Percentiles rank a stretch among this genome's conserved stretches.
Conservation (phyloP, 2,329 filamentous ascomycete species). For the Aspergillus fumigatiaffinis region DNA sequence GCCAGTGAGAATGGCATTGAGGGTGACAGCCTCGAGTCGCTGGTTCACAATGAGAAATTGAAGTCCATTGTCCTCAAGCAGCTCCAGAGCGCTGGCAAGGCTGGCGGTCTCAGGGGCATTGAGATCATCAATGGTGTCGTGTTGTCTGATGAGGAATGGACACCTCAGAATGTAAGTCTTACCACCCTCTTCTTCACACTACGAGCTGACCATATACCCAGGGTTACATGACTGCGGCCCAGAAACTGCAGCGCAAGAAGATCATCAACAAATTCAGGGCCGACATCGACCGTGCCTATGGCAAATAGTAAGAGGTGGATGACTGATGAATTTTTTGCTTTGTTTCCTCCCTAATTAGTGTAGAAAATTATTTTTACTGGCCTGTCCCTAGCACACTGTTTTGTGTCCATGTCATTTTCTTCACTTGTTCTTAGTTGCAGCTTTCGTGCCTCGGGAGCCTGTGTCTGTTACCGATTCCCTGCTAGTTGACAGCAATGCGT, state of each 20-base stretch:
- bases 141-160: constrained; percentile 45
- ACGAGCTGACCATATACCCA: constrained; percentile 35
- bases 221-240: constrained; percentile 64
- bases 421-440: background rate
- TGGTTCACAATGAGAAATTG: constrained; percentile 53
- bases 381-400: background rate
- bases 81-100: constrained; percentile 34
- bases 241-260: constrained; percentile 68
- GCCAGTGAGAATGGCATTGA: constrained; percentile 57
- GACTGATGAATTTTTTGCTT: background rate
- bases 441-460: background rate
- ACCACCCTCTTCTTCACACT: background rate
- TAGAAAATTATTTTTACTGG: background rate
- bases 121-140: constrained; percentile 44
- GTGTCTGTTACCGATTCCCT: background rate
- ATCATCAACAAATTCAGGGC: constrained; percentile 60
- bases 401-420: background rate
- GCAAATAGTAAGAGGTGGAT: constrained; percentile 41
- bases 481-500: background rate
- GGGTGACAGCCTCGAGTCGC: constrained; percentile 61
- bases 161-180: constrained; percentile 37
- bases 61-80: constrained; percentile 39
- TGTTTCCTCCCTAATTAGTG: background rate
- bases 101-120: constrained; percentile 36
- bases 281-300: constrained; percentile 60